Evolutionary conservation across 805 yeast species (phyloP).

Genomic region (Starmera dryadoides): DNA sequence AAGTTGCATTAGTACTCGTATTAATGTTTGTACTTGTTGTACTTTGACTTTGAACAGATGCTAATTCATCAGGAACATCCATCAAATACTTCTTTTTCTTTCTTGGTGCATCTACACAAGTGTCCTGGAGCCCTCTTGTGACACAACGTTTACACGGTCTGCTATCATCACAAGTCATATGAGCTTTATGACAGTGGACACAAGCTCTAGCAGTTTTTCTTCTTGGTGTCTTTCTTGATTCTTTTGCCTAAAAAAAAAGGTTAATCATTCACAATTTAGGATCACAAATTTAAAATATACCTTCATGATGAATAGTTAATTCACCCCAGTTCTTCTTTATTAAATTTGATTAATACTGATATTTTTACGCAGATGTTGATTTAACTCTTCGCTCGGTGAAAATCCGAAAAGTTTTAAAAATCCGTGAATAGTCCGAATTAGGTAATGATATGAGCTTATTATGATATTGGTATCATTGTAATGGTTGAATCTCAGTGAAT

Average conservation of each 20-base stretch:
- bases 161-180: constrained; percentile 79
- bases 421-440: too few species aligned
- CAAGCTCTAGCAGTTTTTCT: constrained; percentile 85
- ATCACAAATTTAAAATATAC: background rate
- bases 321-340: too few species aligned
- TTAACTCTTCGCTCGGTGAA: too few species aligned
- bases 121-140: constrained; percentile 52
- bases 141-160: constrained; percentile 83
- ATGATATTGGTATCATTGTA: too few species aligned
- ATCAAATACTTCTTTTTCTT: constrained; percentile 75
- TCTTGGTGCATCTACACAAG: constrained; percentile 87
- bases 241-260: background rate
- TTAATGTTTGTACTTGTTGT: background rate
- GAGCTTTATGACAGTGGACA: constrained; percentile 83
- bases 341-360: too few species aligned
- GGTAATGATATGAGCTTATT: too few species aligned
- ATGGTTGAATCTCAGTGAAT: too few species aligned
- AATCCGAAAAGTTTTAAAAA: too few species aligned
- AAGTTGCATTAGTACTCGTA: background rate
- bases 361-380: too few species aligned
- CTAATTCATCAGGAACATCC: constrained; percentile 39
- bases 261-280: background rate
- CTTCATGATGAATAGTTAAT: too few species aligned
- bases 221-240: constrained; percentile 26
- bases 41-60: background rate